Conservation (phyloP, 805 yeast genomes). For the Kuraishia hungarica region DNA sequence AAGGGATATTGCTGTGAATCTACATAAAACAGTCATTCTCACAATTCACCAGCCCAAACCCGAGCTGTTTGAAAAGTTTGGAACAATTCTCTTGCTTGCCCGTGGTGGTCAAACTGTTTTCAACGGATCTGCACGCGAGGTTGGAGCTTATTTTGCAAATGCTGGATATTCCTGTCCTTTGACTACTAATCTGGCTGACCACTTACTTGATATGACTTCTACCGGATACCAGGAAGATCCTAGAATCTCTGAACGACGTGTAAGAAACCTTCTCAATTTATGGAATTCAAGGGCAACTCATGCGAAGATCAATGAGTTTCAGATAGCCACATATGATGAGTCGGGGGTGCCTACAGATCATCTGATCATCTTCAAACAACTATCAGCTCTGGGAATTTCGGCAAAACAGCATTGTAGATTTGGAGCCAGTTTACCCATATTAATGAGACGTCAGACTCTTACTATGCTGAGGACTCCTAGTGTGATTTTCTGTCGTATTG, state of each 20-base stretch:
- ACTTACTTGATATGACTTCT: conserved; percentile 53
- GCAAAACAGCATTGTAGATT: not conserved
- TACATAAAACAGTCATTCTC: conserved; percentile 51
- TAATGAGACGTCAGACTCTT: conserved; percentile 20
- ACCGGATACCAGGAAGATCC: conserved; percentile 8
- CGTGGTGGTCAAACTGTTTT: conserved; percentile 57
- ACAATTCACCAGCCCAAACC: conserved; percentile 76
- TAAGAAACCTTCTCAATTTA: conserved; percentile 27
- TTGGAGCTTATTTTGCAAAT: conserved; percentile 34
- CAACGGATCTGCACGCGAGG: conserved; percentile 38
- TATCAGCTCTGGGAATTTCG: not conserved
- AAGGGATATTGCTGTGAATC: conserved; percentile 36
- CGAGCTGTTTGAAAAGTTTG: conserved; percentile 53
- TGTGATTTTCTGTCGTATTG: conserved; percentile 46
- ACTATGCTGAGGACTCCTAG: conserved; percentile 35
- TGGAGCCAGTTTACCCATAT: conserved; percentile 8
- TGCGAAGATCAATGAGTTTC: conserved; percentile 4
- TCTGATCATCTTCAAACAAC: not conserved
- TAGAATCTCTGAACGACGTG: conserved; percentile 19
- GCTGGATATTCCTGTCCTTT: conserved; percentile 44
- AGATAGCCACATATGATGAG: conserved; percentile 1
- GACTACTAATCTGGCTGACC: conserved; percentile 60
- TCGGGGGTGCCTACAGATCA: not conserved
- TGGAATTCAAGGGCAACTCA: conserved; percentile 19
- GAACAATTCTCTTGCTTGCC: conserved; percentile 52